Conservation (phyloP, 2,329 filamentous ascomycete species). For the Fusarium sp. region DNA sequence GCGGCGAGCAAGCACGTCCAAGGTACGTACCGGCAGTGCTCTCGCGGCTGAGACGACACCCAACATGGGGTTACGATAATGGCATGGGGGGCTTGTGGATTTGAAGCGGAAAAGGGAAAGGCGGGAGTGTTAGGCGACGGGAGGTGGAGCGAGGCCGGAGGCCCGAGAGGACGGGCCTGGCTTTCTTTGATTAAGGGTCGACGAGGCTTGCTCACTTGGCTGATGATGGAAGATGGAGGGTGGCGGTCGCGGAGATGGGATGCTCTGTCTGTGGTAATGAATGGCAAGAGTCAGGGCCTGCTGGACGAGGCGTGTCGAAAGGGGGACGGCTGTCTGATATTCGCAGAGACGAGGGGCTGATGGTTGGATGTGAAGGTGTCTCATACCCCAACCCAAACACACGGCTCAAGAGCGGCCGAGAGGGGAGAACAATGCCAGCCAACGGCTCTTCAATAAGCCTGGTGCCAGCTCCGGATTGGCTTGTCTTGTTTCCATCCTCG, state of each 20-base stretch:
- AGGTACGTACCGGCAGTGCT: constrained; percentile 25
- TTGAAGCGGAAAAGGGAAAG: constrained; percentile 31
- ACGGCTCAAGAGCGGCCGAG: not conserved
- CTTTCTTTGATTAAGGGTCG: constrained; percentile 48
- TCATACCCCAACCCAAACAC: constrained; percentile 2
- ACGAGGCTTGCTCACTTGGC: constrained; percentile 43
- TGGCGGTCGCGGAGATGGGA: constrained; percentile 23
- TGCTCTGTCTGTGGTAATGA: constrained; percentile 10
- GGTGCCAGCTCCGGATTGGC: constrained; percentile 21
- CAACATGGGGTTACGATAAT: constrained; percentile 27
- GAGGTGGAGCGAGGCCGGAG: constrained; percentile 42
- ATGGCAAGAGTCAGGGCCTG: constrained; percentile 9
- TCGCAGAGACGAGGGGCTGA: not conserved
- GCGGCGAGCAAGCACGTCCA: constrained; percentile 30
- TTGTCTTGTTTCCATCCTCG: constrained; percentile 16
- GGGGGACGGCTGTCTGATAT: constrained; percentile 7
- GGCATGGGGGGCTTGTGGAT: constrained; percentile 34
- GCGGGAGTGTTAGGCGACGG: constrained; percentile 37
- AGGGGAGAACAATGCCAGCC: constrained; percentile 12
- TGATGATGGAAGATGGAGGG: constrained; percentile 36
- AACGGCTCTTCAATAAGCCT: constrained; percentile 7
- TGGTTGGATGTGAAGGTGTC: constrained; percentile 3
- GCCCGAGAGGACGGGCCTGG: constrained; percentile 44
- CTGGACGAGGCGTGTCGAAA: constrained; percentile 17
- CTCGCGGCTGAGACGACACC: constrained; percentile 21